Evolutionary conservation across 116 monocot species (phyloP), one percentile per base, ranked within the genome.

Genomic region (Thalassia testudinum): DNA sequence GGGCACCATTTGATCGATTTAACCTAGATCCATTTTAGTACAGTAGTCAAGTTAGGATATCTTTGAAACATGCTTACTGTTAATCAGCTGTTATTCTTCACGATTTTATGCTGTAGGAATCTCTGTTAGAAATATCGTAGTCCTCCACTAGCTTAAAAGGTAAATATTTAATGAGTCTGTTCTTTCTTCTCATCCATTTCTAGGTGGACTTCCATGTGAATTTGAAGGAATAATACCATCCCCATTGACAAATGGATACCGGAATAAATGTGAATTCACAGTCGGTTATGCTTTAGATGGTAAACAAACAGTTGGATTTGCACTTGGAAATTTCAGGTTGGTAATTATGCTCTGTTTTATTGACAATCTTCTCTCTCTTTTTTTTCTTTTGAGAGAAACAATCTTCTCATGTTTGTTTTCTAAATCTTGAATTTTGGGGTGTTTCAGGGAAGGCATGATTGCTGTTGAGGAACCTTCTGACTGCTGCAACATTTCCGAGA

Each of bases 191-290:
- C 27, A 14, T n/a, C 7, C 4, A 12, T 21, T 38, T 54, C 37
- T 52, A 95, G 95, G 95, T 70, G 88, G 88, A 52, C 95, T 95
- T 77, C 85, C 95, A 16, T 95, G 95, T 71, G 67, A 71, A 52
- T 62, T 95, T 50, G 88, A 95, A 79, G 95, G 88, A 37, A 79
- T 95, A 66, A 15, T 95, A 50, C 76, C 78, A 72, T 95, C 95
- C 56, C 95, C 95, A 48, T 8, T 81, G 16, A 52, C 69, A 47
- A 62, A 73, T 72, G 95, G 95, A 7, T 95, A 95, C 49, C 72
- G 95, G 16, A 95, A 87, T 66, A 95, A 95, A 53, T 95, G 95
- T 55, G 95, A 95, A 59, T 95, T 95, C 51, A 87, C 95, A 30
- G 88, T 95, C 21, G 95, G 95, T 27, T 75, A 65, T 70, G 87